phyloP scores from a whole-genome alignment of 1,284 basidiomycete species.

The Cystobasidium sp. region DNA sequence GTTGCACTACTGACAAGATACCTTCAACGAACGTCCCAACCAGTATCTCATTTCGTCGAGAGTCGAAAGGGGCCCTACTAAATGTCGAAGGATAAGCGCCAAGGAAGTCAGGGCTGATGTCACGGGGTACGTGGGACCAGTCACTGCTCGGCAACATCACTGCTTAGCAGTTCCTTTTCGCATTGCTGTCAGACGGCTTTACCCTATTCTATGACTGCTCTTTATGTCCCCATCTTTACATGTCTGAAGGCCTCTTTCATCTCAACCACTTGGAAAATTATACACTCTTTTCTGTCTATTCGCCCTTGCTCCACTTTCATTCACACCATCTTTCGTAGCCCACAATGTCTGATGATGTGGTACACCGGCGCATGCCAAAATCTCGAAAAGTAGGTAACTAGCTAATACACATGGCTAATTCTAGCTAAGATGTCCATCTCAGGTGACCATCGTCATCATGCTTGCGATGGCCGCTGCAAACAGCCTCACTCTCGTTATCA shows the following conservation, averaged over 20 bases:
- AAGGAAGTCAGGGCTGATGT: too few species aligned
- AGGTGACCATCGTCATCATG: conserved; percentile 15
- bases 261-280: background rate
- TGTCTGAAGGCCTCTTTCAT: background rate
- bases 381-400: conserved; percentile 3
- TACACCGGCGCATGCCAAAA: conserved; percentile 22
- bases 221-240: too few species aligned
- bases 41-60: background rate
- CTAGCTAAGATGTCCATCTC: background rate
- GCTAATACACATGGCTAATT: background rate
- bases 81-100: too few species aligned
- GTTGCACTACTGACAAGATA: background rate
- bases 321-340: conserved; percentile 17
- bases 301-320: background rate
- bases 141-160: too few species aligned
- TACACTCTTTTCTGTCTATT: background rate
- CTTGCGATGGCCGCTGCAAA: conserved; percentile 13
- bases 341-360: conserved; percentile 27
- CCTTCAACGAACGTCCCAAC: background rate
- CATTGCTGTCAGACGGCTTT: too few species aligned
- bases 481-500: conserved; percentile 6
- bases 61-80: too few species aligned
- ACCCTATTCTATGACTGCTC: too few species aligned
- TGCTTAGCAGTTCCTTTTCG: too few species aligned
- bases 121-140: too few species aligned